Conservation (phyloP, 768 basidiomycete species). For the Coprinopsis cinerea region DNA sequence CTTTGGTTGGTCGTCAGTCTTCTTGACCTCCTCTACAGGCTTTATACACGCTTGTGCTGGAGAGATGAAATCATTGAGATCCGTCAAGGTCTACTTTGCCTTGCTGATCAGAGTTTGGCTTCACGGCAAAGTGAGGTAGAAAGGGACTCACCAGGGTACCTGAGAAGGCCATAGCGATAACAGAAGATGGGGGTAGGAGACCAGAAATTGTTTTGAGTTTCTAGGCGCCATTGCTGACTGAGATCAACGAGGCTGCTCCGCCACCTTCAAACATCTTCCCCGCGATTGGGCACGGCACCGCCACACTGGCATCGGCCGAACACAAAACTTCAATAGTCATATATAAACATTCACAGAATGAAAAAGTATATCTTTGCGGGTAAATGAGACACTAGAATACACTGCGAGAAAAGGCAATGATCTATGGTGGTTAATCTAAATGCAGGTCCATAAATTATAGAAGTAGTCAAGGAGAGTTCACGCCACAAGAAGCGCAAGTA, state of each 20-base stretch:
- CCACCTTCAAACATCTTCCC: slow-evolving; percentile 1
- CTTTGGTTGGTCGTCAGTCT: slow-evolving; percentile 21
- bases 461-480: neutral
- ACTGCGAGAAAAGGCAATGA: neutral
- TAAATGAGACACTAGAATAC: neutral
- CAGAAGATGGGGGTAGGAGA: neutral
- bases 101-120: slow-evolving; percentile 1
- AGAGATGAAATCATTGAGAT: slow-evolving; percentile 95
- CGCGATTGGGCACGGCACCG: slow-evolving; percentile 8
- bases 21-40: slow-evolving; percentile 57
- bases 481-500: neutral
- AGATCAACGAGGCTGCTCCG: neutral
- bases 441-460: no score
- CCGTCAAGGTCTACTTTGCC: slow-evolving; percentile 70
- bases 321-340: no score
- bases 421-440: no score
- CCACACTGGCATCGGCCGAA: no score
- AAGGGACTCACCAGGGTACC: slow-evolving; percentile 64
- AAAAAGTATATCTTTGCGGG: neutral
- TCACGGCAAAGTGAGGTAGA: slow-evolving; percentile 3
- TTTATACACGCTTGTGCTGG: slow-evolving; percentile 98
- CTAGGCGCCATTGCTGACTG: slow-evolving; percentile 12
- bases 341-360: no score
- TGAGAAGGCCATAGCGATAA: slow-evolving; percentile 68
- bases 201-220: neutral